Base-by-base conservation (phyloP, 805 yeast species). In the Yamadazyma akitaensis region DNA sequence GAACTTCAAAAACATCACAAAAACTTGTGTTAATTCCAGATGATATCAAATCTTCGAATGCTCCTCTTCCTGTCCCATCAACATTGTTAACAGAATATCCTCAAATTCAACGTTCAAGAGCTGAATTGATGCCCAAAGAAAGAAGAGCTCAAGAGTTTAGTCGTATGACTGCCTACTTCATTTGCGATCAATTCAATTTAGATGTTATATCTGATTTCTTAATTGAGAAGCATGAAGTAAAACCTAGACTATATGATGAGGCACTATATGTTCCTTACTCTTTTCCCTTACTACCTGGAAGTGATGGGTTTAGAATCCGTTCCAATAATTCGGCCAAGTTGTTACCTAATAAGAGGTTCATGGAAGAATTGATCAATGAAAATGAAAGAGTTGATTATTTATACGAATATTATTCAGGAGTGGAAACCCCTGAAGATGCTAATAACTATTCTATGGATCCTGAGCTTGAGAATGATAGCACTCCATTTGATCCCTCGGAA, bases 201-300 rank as follows among this genome's bases (percentile, higher is more conserved):
- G 72, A 73, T 28, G 69, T 77, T 6, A 80, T 89, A 2, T 75
- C 85, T 1, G 73, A 75, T 38, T 92, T 88, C 55, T 67, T 94
- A 25, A 70, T 76, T 34, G 70, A 77, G 7, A 73, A 82, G 37
- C 99, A 92, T 64, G 84, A 84, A 56, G 96, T 91, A 1, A 79
- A 87, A 6, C 96, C 97, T 1, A 72, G 97, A 51, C 62, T 86
- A 26, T 92, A 92, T 57, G 97, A 92, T 64, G 97, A 92, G 56
- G 96, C 89, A n/a, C 67, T 94, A 19, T 92, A 91, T 59, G 92
- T 87, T 7, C 96, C 96, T 0, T 92, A 91, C 58, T 78, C 89
- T 25, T 70, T 92, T 34, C 99, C 98, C 0, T 70, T 91, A 24
- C 68, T 89, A 2, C 95, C 96, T 0, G 97, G 97, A 2, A 78